Percentiles rank a stretch among this genome's conserved stretches.
These are phyloP conservation scores for Paragyromitra xinjiangensis DNA, from an alignment of 495 filamentous ascomycete species.

Conservation along the genomic window DNA sequence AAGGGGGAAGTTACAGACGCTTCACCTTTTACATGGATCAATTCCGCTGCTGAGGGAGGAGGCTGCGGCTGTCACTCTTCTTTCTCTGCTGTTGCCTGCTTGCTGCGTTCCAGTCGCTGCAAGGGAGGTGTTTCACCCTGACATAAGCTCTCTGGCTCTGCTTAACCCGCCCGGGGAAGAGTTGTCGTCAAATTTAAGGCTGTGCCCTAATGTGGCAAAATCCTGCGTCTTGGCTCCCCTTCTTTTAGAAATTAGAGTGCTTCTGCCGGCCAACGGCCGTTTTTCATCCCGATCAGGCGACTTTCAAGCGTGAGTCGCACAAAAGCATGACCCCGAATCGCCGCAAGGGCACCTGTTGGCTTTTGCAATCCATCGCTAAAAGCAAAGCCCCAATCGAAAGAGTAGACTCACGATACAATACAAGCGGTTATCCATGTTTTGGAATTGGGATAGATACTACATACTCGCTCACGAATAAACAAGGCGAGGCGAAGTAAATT, in stretches of 20 bases:
- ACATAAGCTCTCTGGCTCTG: slow-evolving; percentile 29
- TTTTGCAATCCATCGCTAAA: not conserved
- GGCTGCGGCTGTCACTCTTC: slow-evolving; percentile 6
- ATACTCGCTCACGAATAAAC: not conserved
- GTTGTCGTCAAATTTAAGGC: slow-evolving; percentile 42
- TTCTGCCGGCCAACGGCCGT: slow-evolving; percentile 2
- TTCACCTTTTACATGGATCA: slow-evolving; percentile 41
- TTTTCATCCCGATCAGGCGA: slow-evolving; percentile 24
- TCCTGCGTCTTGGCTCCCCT: slow-evolving; percentile 24
- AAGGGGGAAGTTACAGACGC: slow-evolving; percentile 38
- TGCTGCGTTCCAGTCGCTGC: slow-evolving; percentile 13
- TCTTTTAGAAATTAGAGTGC: slow-evolving; percentile 29
- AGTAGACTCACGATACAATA: not conserved
- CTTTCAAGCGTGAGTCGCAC: slow-evolving; percentile 20
- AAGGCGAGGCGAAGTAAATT: not conserved
- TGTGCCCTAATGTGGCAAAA: slow-evolving; percentile 46
- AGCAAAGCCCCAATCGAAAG: not conserved
- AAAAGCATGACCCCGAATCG: not conserved
- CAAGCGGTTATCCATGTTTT: no score
- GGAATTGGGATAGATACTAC: not conserved
- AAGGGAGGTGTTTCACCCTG: slow-evolving; percentile 23
- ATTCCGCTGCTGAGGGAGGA: slow-evolving; percentile 1
- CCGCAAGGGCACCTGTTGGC: slow-evolving; percentile 15
- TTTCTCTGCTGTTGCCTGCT: slow-evolving; percentile 4
- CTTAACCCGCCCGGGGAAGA: slow-evolving; percentile 20